Evolutionary conservation across 2,329 filamentous ascomycete genomes (phyloP).

Genomic region (Epicoccum nigrum): DNA sequence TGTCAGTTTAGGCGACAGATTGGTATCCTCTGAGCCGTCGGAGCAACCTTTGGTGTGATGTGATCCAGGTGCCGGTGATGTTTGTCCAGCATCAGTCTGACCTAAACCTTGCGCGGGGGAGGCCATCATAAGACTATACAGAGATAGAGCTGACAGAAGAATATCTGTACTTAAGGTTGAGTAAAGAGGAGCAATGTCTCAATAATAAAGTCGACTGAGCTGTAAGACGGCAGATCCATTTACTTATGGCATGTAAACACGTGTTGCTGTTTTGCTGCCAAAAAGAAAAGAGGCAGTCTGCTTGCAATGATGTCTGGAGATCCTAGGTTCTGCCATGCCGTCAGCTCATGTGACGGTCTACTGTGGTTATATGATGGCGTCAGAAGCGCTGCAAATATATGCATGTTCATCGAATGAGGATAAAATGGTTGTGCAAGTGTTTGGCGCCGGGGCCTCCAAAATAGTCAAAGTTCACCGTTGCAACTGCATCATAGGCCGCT

Average conservation of each 20-base stretch:
- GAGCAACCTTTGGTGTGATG: not conserved
- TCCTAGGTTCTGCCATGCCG: too few species aligned
- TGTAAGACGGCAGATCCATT: too few species aligned
- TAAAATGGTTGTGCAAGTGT: not conserved
- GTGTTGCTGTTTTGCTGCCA: not conserved
- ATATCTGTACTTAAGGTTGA: too few species aligned
- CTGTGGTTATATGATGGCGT: not conserved
- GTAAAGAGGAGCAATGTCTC: too few species aligned
- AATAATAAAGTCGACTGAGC: too few species aligned
- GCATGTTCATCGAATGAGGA: not conserved
- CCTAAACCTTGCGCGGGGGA: not conserved
- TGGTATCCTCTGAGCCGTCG: not conserved
- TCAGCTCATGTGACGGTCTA: not conserved
- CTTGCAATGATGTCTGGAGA: too few species aligned
- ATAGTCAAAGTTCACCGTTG: not conserved
- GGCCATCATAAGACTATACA: not conserved
- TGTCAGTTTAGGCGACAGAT: too few species aligned
- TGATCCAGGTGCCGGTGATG: not conserved
- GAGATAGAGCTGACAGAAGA: too few species aligned
- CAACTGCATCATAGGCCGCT: too few species aligned
- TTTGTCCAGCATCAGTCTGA: not conserved
- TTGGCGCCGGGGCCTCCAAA: not conserved
- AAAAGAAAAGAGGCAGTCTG: not conserved
- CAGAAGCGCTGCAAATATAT: not conserved
- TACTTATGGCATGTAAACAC: slow-evolving; percentile 9